Evolutionary conservation across 257 asterid genomes (phyloP).

Genomic region (Eustoma russellianum): DNA sequence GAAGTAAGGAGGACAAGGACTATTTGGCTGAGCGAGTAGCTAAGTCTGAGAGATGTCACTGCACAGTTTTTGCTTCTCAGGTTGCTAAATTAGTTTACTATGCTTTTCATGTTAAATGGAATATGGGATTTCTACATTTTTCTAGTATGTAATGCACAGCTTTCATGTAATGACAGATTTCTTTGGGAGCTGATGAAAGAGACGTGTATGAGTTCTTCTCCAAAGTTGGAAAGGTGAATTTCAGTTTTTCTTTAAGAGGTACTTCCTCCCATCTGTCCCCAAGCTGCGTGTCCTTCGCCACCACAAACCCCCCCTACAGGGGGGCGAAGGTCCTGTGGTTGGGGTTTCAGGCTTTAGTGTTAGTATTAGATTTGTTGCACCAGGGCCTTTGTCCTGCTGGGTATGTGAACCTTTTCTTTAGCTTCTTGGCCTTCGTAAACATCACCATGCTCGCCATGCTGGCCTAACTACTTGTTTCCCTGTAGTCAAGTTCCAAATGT

Average conservation of each 20-base stretch:
- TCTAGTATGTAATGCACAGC: not conserved
- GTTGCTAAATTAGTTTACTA: constrained; percentile 21
- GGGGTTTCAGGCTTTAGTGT: not conserved
- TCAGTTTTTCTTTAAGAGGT: not conserved
- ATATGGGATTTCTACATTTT: not conserved
- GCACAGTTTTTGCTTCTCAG: constrained; percentile 81
- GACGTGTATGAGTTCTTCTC: constrained; percentile 67
- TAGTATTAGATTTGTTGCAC: not conserved
- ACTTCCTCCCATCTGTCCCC: not conserved
- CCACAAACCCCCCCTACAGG: not conserved
- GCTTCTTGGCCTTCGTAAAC: too few species aligned
- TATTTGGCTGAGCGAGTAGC: constrained; percentile 42
- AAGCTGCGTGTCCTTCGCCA: not conserved
- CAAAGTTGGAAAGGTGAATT: constrained; percentile 59
- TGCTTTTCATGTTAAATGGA: not conserved
- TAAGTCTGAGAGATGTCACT: constrained; percentile 63
- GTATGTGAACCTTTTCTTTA: too few species aligned
- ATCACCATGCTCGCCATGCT: too few species aligned
- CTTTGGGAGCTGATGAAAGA: constrained; percentile 62
- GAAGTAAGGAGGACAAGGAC: constrained; percentile 53
- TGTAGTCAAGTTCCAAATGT: too few species aligned
- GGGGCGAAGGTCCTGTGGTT: not conserved
- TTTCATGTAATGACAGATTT: constrained; percentile 29
- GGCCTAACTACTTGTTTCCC: too few species aligned
- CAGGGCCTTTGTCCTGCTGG: not conserved